These are phyloP conservation scores for Carpinus viminea DNA, from an alignment of 306 rosid species.

Conservation along the genomic window DNA sequence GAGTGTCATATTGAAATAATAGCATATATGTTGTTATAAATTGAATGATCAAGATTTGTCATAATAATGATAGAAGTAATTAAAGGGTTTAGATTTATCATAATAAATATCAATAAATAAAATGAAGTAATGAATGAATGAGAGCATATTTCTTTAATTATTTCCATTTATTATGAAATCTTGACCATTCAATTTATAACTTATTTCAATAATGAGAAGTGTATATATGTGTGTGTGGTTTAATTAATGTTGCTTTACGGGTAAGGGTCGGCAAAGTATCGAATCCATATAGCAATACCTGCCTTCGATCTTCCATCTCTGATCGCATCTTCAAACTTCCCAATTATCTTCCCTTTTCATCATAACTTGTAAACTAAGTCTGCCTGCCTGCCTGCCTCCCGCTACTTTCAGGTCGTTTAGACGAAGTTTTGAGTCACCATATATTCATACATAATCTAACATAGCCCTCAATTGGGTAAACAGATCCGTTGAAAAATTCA, in stretches of 20 bases:
- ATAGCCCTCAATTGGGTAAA: neutral
- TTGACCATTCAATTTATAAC: no score
- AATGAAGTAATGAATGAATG: no score
- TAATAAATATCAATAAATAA: no score
- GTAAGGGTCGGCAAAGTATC: slow-evolving; percentile 21
- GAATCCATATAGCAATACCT: slow-evolving; percentile 21
- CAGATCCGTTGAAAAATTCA: neutral
- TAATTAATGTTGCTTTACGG: neutral
- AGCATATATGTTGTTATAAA: no score
- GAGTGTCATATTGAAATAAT: no score
- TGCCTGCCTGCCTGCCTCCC: neutral
- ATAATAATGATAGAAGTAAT: no score
- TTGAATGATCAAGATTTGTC: no score
- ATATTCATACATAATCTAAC: neutral
- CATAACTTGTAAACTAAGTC: slow-evolving; percentile 31
- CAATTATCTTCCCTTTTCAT: neutral
- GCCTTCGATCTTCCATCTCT: slow-evolving; percentile 25
- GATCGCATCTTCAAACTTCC: slow-evolving; percentile 22
- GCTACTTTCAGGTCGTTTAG: neutral
- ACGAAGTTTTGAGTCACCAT: neutral
- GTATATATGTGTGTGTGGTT: no score
- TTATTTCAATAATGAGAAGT: no score
- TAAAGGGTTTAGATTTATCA: no score
- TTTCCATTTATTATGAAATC: no score
- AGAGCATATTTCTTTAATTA: no score